These are phyloP conservation scores for Ceratocystis harringtonii DNA, from an alignment of 2,329 filamentous ascomycete species.

Conservation along the genomic window DNA sequence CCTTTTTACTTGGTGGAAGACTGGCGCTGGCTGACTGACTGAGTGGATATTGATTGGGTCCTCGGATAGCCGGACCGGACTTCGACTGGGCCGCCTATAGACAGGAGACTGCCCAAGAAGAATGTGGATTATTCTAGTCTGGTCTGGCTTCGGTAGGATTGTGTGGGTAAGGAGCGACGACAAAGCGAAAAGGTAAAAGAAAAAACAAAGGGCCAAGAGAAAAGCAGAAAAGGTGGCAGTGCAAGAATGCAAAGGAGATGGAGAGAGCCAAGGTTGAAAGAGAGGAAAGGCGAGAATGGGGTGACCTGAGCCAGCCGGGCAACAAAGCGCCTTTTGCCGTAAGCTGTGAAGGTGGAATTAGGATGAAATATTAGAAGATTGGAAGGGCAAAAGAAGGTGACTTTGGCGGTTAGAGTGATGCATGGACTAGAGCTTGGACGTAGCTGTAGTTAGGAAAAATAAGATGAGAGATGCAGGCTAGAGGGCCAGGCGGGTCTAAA, in stretches of 20 bases:
- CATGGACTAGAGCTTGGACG: slow-evolving; percentile 1
- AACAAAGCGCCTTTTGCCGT: slow-evolving; percentile 1
- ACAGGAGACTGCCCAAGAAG: too few species aligned
- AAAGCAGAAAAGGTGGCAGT: not conserved
- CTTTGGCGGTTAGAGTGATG: not conserved
- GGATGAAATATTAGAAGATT: not conserved
- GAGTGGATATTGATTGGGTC: too few species aligned
- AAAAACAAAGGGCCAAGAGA: not conserved
- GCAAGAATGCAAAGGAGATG: not conserved
- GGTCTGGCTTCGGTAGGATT: too few species aligned
- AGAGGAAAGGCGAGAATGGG: not conserved
- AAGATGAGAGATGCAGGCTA: too few species aligned
- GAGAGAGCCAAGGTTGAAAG: not conserved
- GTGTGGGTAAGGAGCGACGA: too few species aligned
- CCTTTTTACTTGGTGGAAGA: too few species aligned
- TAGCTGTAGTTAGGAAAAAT: not conserved
- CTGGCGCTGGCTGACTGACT: too few species aligned
- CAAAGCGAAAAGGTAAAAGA: too few species aligned
- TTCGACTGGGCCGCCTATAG: too few species aligned
- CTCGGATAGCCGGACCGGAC: too few species aligned
- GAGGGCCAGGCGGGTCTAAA: not conserved
- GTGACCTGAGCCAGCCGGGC: not conserved
- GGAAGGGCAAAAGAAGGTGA: slow-evolving; percentile 2
- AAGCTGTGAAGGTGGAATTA: not conserved
- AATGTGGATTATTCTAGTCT: too few species aligned